Conservation (phyloP, 768 basidiomycete species). For the Hebeloma cylindrosporum region DNA sequence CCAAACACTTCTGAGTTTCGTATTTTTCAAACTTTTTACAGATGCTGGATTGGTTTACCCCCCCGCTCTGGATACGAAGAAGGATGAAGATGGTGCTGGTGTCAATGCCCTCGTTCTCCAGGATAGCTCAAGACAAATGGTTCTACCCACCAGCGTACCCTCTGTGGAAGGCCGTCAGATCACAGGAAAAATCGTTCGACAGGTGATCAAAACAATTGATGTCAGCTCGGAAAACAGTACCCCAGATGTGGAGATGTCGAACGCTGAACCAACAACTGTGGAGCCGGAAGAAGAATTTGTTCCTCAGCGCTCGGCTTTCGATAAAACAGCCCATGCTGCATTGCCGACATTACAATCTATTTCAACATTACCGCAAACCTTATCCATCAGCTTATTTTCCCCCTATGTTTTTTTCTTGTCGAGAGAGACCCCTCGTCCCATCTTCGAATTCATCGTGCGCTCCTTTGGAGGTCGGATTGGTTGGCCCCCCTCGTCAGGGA, state of each 20-base stretch:
- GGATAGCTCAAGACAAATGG: conserved; percentile 41
- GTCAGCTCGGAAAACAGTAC: conserved; percentile 28
- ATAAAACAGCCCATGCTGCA: conserved; percentile 45
- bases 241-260: conserved; percentile 39
- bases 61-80: conserved; percentile 80
- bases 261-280: conserved; percentile 30
- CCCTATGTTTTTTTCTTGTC: conserved; percentile 93
- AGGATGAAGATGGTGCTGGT: conserved; percentile 84
- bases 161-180: conserved; percentile 43
- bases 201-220: conserved; percentile 59
- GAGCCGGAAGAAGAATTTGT: conserved; percentile 70
- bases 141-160: conserved; percentile 50
- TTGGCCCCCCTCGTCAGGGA: conserved; percentile 81
- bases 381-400: conserved; percentile 68
- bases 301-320: conserved; percentile 44
- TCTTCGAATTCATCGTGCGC: conserved; percentile 93
- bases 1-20: conserved; percentile 93
- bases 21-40: conserved; percentile 98
- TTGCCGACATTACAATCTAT: conserved; percentile 73
- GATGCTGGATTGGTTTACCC: conserved; percentile 92
- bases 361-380: conserved; percentile 55
- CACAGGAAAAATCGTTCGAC: conserved; percentile 54
- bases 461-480: conserved; percentile 92
- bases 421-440: conserved; percentile 84
- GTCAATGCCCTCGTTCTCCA: conserved; percentile 85